phyloP scores from a whole-genome alignment of 176 grass and related monocot genomes.

The Juncus effusus region DNA sequence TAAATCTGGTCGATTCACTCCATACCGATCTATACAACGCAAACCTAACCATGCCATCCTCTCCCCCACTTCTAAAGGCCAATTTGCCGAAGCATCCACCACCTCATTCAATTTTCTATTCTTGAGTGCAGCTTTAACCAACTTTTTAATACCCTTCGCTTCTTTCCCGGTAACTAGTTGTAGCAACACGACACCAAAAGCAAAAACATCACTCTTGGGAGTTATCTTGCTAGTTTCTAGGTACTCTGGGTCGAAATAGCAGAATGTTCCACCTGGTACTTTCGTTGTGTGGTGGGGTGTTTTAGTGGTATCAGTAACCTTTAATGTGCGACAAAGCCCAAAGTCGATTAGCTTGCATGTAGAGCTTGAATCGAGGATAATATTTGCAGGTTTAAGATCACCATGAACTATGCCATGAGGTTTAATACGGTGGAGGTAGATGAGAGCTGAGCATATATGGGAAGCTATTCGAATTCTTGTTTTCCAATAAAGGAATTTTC shows the following conservation, averaged over 20 bases:
- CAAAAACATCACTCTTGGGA: constrained; percentile 46
- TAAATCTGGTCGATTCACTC: constrained; percentile 33
- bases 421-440: constrained; percentile 45
- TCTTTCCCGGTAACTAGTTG: constrained; percentile 45
- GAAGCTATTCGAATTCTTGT: constrained; percentile 30
- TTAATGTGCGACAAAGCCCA: constrained; percentile 39
- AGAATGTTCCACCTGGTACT: constrained; percentile 30
- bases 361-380: constrained; percentile 45
- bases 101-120: constrained; percentile 24
- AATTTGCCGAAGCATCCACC: constrained; percentile 31
- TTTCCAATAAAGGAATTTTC: constrained; percentile 40
- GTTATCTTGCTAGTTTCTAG: constrained; percentile 39
- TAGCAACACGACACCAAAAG: constrained; percentile 47
- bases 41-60: constrained; percentile 40
- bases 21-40: constrained; percentile 31
- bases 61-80: constrained; percentile 34
- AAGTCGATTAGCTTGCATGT: constrained; percentile 42
- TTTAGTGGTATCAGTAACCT: constrained; percentile 17
- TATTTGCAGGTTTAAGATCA: too few relatives aligned
- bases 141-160: constrained; percentile 26
- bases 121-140: constrained; percentile 32
- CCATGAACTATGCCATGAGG: constrained; percentile 48
- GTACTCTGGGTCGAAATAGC: constrained; percentile 58
- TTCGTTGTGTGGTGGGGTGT: constrained; percentile 25
- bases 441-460: constrained; percentile 41